Base-by-base conservation (phyloP, 225 moss, liverwort and hornwort species). In the Bryum argenteum region DNA sequence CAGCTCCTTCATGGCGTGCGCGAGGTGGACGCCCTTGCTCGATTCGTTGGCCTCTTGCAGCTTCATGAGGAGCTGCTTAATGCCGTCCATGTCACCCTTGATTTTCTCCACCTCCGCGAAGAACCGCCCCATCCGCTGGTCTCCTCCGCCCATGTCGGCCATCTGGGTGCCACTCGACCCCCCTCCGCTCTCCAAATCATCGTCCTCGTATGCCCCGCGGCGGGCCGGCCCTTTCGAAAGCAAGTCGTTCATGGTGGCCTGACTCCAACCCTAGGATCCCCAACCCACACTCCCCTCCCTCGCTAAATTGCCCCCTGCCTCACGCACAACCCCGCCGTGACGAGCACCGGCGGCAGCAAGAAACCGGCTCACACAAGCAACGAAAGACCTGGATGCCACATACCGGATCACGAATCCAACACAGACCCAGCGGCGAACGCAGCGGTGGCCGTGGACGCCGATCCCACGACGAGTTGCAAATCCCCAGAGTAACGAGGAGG, bases 11-110 rank as follows among this genome's bases (percentile, higher is more conserved):
- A 86, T 86, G 17, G 86, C 83, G 4, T 77, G 73, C 40, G 83
- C 83, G 6, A 70, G 78, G 66, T 86, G 83, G 72, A 86, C 83
- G 52, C 86, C 83, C 70, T 83, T 86, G 56, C 83, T 80, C 70
- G 83, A 83, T 43, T 86, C 83, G 62, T 83, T 86, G 16, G 86
- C 78, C 22, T 86, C 86, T 72, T 86, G 83, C 57, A 86, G 75
- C 80, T 83, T 83, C 70, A 48, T 11, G 59, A 83, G 56, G 0
- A 86, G 63, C 80, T 83, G 83, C 78, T 83, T 86, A 44, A 86
- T 86, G 72, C 70, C 45, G 62, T 83, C 86, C 86, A 86, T 86
- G 53, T 86, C 86, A 23, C 65, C 72, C 75, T 86, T 86, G 65
- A 86, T 80, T 38, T 54, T 83, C 75, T 86, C 83, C 72, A 86